A percentile compares a stretch with the other conserved stretches of the same genome.
Conservation (phyloP, 371 early-diverging fungal genomes). For the Mucor lusitanicus region DNA sequence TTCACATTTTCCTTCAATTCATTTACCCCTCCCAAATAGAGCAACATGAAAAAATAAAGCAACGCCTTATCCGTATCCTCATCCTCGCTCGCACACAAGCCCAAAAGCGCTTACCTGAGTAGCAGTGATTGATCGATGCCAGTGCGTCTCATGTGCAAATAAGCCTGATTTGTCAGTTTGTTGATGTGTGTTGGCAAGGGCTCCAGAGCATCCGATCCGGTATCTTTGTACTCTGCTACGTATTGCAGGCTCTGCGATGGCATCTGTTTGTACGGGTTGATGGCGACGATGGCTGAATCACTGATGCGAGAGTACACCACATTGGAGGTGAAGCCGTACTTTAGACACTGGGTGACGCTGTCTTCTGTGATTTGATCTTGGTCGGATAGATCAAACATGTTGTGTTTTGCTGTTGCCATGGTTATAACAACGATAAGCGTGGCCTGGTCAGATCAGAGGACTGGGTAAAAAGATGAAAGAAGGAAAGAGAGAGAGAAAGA, state of each 20-base stretch:
- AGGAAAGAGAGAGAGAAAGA: background rate
- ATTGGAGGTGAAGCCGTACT: conserved; percentile 46
- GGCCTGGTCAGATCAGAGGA: background rate
- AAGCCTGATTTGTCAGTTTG: conserved; percentile 72
- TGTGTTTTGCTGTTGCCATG: background rate
- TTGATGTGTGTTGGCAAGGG: conserved; percentile 83
- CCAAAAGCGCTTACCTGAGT: conserved; percentile 59
- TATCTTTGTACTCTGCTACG: conserved; percentile 71
- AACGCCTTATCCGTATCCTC: background rate
- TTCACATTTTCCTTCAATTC: background rate
- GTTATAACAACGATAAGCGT: background rate
- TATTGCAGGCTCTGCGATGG: conserved; percentile 61
- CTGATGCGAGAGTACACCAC: conserved; percentile 67
- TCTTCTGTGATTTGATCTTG: conserved; percentile 18
- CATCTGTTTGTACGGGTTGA: conserved; percentile 61
- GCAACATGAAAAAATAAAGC: background rate
- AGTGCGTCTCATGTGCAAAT: conserved; percentile 83
- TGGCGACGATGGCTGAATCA: conserved; percentile 55
- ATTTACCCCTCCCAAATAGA: conserved; percentile 1
- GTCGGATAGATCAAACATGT: conserved; percentile 15
- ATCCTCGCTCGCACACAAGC: background rate
- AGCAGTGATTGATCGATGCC: conserved; percentile 83
- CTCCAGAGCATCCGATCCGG: conserved; percentile 53
- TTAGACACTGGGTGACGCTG: conserved; percentile 13
- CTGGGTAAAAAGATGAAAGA: background rate